Base-by-base conservation (phyloP, 805 yeast species). In the Nakazawaea ernobii region DNA sequence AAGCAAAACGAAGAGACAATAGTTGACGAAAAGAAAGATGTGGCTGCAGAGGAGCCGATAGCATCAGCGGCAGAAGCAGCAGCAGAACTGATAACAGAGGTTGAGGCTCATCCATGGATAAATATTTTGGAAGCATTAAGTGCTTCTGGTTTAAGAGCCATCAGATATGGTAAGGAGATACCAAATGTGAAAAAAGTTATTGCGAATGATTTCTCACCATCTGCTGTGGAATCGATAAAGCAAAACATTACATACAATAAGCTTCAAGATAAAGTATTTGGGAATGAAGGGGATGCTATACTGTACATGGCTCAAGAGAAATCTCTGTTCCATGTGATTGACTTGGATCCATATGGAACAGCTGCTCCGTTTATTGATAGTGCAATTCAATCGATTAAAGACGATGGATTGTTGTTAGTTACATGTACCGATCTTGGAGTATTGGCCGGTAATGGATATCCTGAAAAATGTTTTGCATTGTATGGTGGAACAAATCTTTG, bases 361-460 rank as follows among this genome's bases (percentile, higher is more conserved):
- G 99, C 97, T 0, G 80, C 97, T 0, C 99, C 99, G 7, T 94
- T 94, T 61, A 74, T 94, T 28, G 99, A 94, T 62, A 80, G 94
- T 30, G 97, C 98, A 0, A 71, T 94, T 30, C 95, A 89, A 58
- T 70, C 84, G 30, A 77, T 91, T n/a, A 77, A 76, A 42, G 90
- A 91, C 55, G 91, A 84, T 48, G 99, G 98, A 1, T 59, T 94
- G 38, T 66, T 94, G 54, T 69, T 94, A 43, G 92, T 94, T 3
- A 94, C 99, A 0, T 94, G 99, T 63, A 94, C 99, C 0, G 99
- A 94, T 67, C 75, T 95, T 13, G 96, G 96, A 0, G 97, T 94
- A 1, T 72, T 94, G 46, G 98, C 98, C 0, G 99, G 99, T 15
- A 84, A 84, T 53, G 95, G 95, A 11, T 92, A 92, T 63, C 97